Conservation (phyloP, 2,329 filamentous ascomycete genomes). For the Colletotrichum echinochloae region DNA sequence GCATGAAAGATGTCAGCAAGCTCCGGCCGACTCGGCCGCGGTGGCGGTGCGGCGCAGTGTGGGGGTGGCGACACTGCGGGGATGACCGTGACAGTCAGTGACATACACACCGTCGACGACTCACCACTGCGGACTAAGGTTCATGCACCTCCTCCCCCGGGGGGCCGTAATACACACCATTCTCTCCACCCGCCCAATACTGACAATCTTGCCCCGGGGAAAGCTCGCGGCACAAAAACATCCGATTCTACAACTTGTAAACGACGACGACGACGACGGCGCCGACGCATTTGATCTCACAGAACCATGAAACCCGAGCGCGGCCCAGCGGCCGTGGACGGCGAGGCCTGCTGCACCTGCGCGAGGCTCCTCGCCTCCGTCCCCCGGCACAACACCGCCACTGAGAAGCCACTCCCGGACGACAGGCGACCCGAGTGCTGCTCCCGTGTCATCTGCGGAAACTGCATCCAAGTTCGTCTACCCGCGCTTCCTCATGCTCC, state of each 20-base stretch:
- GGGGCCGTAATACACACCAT: background rate
- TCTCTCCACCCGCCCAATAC: background rate
- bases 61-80: constrained; percentile 22
- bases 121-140: constrained; percentile 15
- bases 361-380: constrained; percentile 69
- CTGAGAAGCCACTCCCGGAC: constrained; percentile 70
- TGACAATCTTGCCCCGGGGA: background rate
- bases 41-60: constrained; percentile 23
- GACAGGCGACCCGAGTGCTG: constrained; percentile 77
- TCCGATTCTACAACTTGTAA: background rate
- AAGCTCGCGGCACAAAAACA: background rate
- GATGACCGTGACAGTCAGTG: constrained; percentile 13
- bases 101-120: constrained; percentile 17
- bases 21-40: constrained; percentile 13
- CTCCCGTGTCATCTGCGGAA: constrained; percentile 75
- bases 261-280: too few relatives aligned
- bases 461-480: constrained; percentile 71
- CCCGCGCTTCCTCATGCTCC: background rate
- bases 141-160: constrained; percentile 9
- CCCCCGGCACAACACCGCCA: constrained; percentile 62
- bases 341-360: constrained; percentile 76
- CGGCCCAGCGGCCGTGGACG: constrained; percentile 3
- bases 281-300: background rate
- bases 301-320: constrained; percentile 17
- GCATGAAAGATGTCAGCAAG: constrained; percentile 24